These are phyloP conservation scores for Cystobasidiaceae sp. DNA, from an alignment of 1,284 basidiomycete species.

Conservation along the genomic window DNA sequence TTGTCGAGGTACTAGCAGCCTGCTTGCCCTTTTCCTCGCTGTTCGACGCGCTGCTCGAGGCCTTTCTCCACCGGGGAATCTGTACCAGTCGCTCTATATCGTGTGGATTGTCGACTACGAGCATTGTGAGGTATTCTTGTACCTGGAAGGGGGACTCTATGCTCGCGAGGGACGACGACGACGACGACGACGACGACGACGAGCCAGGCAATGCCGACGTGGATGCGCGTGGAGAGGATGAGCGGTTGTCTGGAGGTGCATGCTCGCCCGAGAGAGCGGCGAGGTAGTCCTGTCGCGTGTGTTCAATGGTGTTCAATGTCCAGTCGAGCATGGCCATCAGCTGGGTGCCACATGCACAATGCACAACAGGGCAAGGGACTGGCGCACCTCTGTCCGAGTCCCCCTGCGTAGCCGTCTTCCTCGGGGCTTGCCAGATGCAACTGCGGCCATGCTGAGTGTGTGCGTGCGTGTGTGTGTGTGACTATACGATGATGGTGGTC, in stretches of 20 bases:
- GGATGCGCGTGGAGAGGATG: not conserved
- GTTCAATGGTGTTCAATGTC: not conserved
- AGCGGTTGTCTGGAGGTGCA: not conserved
- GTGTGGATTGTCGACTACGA: slow-evolving; percentile 78
- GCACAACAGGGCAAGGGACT: not conserved
- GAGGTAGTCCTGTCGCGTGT: slow-evolving; percentile 20
- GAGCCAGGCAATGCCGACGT: not conserved
- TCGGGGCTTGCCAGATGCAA: not conserved
- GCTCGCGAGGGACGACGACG: not conserved
- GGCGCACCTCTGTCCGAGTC: slow-evolving; percentile 15
- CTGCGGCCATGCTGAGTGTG: not conserved
- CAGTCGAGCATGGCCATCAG: no score
- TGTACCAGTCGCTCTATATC: slow-evolving; percentile 76
- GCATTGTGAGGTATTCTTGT: slow-evolving; percentile 86
- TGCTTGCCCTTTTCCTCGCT: not conserved
- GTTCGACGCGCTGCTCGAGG: not conserved
- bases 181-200: not conserved
- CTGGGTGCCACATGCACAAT: not conserved
- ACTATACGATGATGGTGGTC: no score
- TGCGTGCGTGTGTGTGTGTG: not conserved
- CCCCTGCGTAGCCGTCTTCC: slow-evolving; percentile 16
- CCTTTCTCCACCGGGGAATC: slow-evolving; percentile 53
- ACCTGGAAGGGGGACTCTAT: slow-evolving; percentile 87
- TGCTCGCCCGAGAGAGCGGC: slow-evolving; percentile 8
- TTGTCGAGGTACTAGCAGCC: not conserved